Conservation (phyloP, 2,329 filamentous ascomycete species). For the Aplosporella prunicola region DNA sequence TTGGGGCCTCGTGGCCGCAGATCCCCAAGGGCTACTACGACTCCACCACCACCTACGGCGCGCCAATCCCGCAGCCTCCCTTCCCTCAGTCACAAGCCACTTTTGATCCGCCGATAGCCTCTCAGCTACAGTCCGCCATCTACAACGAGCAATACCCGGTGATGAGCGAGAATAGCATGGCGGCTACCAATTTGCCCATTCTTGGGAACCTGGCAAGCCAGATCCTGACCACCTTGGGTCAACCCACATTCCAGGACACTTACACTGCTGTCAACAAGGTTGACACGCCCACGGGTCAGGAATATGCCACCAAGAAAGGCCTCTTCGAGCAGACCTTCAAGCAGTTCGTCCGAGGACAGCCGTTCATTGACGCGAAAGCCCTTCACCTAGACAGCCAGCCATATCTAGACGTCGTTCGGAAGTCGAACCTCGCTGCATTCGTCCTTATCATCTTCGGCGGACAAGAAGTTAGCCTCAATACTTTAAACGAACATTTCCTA, state of each 20-base stretch:
- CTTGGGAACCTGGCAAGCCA: slow-evolving; percentile 42
- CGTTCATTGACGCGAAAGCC: slow-evolving; percentile 47
- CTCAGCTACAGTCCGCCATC: slow-evolving; percentile 5
- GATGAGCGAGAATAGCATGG: background rate
- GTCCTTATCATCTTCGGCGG: slow-evolving; percentile 55
- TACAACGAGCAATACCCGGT: slow-evolving; percentile 8
- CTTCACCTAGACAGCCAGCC: slow-evolving; percentile 45
- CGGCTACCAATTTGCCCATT: slow-evolving; percentile 1
- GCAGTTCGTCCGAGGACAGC: slow-evolving; percentile 47
- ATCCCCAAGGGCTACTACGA: slow-evolving; percentile 7
- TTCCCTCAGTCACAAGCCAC: slow-evolving; percentile 3
- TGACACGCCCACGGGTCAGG: slow-evolving; percentile 48
- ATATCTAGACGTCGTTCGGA: slow-evolving; percentile 36
- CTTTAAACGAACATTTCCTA: slow-evolving; percentile 54
- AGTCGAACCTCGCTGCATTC: slow-evolving; percentile 57
- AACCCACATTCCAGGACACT: slow-evolving; percentile 47
- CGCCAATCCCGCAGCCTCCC: slow-evolving; percentile 3
- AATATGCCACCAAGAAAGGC: slow-evolving; percentile 52
- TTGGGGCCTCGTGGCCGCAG: slow-evolving; percentile 6
- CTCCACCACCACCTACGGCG: slow-evolving; percentile 1
- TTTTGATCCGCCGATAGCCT: slow-evolving; percentile 6
- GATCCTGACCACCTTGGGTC: slow-evolving; percentile 48
- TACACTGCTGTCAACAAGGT: slow-evolving; percentile 48
- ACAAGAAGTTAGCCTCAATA: slow-evolving; percentile 54
- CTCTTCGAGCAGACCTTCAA: slow-evolving; percentile 53